phyloP scores from a whole-genome alignment of 2,329 filamentous ascomycete species.

The Nigrograna mackinnonii region DNA sequence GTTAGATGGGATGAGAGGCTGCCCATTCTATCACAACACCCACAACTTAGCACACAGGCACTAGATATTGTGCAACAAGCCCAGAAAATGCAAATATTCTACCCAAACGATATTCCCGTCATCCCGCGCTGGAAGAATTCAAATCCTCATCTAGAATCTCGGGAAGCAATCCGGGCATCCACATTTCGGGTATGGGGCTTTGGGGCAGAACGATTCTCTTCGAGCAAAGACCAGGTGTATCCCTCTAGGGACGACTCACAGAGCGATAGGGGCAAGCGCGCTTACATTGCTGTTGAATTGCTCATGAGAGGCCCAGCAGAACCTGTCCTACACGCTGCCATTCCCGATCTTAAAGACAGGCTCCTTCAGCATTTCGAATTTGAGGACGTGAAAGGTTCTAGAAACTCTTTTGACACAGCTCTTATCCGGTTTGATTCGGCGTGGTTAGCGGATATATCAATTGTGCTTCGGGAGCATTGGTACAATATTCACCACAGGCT shows the following conservation, averaged over 20 bases:
- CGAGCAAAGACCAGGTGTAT: constrained; percentile 24
- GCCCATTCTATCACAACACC: background rate
- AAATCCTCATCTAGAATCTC: too few species aligned
- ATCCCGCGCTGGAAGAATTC: too few species aligned
- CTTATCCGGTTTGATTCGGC: constrained; percentile 17
- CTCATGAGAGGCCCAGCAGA: constrained; percentile 12
- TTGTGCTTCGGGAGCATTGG: constrained; percentile 16
- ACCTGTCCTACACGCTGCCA: too few species aligned
- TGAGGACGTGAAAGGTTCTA: constrained; percentile 11
- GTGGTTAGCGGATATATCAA: constrained; percentile 18
- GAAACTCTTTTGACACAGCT: background rate
- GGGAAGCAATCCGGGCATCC: too few species aligned
- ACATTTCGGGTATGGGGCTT: constrained; percentile 31
- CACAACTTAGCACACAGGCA: too few species aligned
- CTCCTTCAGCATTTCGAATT: too few species aligned
- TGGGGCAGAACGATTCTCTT: constrained; percentile 32
- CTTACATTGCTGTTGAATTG: constrained; percentile 18
- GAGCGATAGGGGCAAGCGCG: constrained; percentile 9
- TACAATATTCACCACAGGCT: constrained; percentile 23
- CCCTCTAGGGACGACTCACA: constrained; percentile 10
- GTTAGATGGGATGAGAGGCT: background rate
- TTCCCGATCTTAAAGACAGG: too few species aligned
- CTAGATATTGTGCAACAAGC: too few species aligned
- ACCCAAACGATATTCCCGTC: too few species aligned
- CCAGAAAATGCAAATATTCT: too few species aligned